Evolutionary conservation across 176 grass and related monocot genomes (phyloP), one percentile per base, ranked within the genome.

Genomic region (Raddia distichophylla): DNA sequence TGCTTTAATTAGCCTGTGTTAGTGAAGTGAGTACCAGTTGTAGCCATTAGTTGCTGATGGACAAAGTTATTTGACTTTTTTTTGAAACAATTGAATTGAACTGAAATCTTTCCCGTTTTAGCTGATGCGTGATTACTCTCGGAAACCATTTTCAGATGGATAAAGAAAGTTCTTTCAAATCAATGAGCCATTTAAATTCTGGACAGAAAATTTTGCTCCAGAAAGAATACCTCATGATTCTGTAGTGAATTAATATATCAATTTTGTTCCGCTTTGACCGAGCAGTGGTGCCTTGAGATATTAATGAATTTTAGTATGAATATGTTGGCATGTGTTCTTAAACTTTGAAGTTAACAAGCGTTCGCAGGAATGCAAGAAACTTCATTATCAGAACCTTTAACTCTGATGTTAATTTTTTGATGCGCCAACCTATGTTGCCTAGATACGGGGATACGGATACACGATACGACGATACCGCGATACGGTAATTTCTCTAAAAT

Each of bases 181-280:
- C 6, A 50, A 3, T 61, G 35, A 51, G 60, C 19, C 62, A 62
- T 46, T 82, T 82, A 59, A 20, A 59, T 59, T 59, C 19, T 59
- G 19, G 20, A 59, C 56, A 20, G 8, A 53, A 59, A 59, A 10
- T 19, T 59, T 20, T 59, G 18, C 56, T n/a, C 8, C 10, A 19
- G 56, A 59, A 59, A 59, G 20, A 8, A 20, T 58, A 59, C 7
- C 10, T 7, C n/a, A 20, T 59, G 56, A 9, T 58, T 58, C 18
- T 58, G 3, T 8, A 19, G 18, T 58, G 7, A 9, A 17, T 19
- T 58, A 19, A 8, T 17, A 17, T 58, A 58, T 6, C 55, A 58
- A 19, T 58, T 58, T 58, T 58, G 18, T 58, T 19, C 55, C 7
- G 2, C 18, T 19, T 58, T 3, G 55, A 58, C 56, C 3, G 20